A percentile compares a stretch with the other conserved stretches of the same genome.
These are phyloP conservation scores for Amanita jacksonii DNA, from an alignment of 768 basidiomycete species.

Conservation along the genomic window DNA sequence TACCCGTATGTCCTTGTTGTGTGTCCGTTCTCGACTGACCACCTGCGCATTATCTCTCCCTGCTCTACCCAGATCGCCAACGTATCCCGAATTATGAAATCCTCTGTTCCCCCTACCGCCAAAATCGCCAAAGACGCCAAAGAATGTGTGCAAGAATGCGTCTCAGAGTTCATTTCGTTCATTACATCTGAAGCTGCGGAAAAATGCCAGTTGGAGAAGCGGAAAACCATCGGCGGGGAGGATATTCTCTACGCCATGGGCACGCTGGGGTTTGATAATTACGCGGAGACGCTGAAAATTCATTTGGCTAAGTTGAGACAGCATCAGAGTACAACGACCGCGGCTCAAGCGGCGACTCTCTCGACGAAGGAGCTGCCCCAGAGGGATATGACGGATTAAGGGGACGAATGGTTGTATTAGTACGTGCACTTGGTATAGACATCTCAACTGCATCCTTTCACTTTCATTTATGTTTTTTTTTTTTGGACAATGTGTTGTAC, in stretches of 20 bases:
- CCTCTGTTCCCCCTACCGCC: conserved; percentile 77
- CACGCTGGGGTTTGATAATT: conserved; percentile 89
- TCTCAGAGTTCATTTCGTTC: conserved; percentile 97
- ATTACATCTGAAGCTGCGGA: conserved; percentile 96
- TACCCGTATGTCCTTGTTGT: conserved; percentile 53
- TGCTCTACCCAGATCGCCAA: conserved; percentile 77
- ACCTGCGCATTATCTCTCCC: no score
- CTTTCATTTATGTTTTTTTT: no score
- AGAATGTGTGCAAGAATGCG: conserved; percentile 97
- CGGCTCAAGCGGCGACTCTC: not conserved
- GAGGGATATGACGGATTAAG: conserved; percentile 6
- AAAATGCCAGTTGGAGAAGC: conserved; percentile 88
- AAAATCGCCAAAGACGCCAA: conserved; percentile 99
- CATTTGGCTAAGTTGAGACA: conserved; percentile 86
- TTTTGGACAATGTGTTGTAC: no score
- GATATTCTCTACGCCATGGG: conserved; percentile 95
- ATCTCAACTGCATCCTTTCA: no score
- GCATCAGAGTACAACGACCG: conserved; percentile 13
- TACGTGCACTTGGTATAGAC: no score
- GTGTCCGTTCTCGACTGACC: conserved; percentile 2
- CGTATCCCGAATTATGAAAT: conserved; percentile 96
- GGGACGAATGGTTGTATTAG: not conserved
- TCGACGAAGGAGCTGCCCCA: conserved; percentile 6
- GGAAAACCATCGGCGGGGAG: conserved; percentile 97
- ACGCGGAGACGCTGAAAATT: conserved; percentile 86